These are phyloP conservation scores for Backusella mclennaniae DNA, from an alignment of 192 early-diverging fungal genomes.

Conservation along the genomic window DNA sequence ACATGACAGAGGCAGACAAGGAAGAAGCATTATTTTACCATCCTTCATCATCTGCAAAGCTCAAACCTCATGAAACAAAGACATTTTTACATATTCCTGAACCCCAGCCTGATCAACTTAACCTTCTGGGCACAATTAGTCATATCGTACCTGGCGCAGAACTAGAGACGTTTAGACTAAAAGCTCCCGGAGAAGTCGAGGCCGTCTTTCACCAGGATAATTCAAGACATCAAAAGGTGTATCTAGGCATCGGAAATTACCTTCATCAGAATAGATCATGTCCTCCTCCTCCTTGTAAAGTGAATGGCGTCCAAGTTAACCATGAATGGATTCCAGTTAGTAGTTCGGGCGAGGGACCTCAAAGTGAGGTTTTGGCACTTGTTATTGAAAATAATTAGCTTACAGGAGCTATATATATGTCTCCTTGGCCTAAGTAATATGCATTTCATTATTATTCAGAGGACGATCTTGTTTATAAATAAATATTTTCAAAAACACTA, in stretches of 20 bases:
- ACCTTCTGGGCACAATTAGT: slow-evolving; percentile 26
- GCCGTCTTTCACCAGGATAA: slow-evolving; percentile 7
- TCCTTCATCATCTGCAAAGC: slow-evolving; percentile 27
- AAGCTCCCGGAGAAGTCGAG: not conserved
- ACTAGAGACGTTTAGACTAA: not conserved
- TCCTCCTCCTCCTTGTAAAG: not conserved
- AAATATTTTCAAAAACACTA: no score
- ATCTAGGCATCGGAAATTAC: slow-evolving; percentile 18
- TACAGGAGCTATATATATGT: not conserved
- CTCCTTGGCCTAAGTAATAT: no score
- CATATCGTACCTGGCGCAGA: slow-evolving; percentile 41
- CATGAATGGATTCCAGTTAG: slow-evolving; percentile 6
- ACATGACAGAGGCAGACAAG: slow-evolving; percentile 27
- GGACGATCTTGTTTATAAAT: no score
- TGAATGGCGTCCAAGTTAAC: not conserved
- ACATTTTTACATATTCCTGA: slow-evolving; percentile 36
- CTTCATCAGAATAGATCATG: not conserved
- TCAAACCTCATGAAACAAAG: slow-evolving; percentile 41
- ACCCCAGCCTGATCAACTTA: slow-evolving; percentile 1
- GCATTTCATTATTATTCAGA: no score
- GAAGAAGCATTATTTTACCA: slow-evolving; percentile 32
- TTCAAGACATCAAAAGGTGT: slow-evolving; percentile 6
- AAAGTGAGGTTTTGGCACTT: slow-evolving; percentile 5
- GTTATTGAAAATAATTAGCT: not conserved
- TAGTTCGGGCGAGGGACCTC: slow-evolving; percentile 8